Evolutionary conservation across 176 grass and related monocot genomes (phyloP).

Genomic region (Cocos nucifera): DNA sequence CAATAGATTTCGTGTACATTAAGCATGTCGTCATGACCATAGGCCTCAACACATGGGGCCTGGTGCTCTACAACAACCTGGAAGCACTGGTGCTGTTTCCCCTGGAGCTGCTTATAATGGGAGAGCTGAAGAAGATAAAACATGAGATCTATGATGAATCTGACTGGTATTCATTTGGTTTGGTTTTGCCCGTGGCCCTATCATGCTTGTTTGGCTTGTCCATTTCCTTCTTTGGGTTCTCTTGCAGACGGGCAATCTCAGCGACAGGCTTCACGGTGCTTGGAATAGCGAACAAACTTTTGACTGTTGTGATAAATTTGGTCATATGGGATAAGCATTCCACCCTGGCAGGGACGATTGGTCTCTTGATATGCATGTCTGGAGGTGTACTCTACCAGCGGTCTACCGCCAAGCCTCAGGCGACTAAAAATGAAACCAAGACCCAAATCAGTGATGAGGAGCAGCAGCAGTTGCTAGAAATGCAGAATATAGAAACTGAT

Average conservation of each 20-base stretch:
- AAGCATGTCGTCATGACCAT: constrained; percentile 12
- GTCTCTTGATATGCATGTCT: constrained; percentile 8
- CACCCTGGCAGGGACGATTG: background rate
- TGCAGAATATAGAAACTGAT: constrained; percentile 4
- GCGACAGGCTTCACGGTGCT: constrained; percentile 3
- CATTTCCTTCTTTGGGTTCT: constrained; percentile 9
- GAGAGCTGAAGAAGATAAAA: constrained; percentile 10
- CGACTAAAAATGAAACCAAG: background rate
- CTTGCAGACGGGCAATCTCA: constrained; percentile 6
- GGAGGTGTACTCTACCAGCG: constrained; percentile 10
- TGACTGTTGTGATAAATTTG: constrained; percentile 7
- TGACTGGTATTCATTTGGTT: constrained; percentile 1
- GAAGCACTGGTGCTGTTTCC: constrained; percentile 10
- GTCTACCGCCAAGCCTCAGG: constrained; percentile 6
- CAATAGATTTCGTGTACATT: constrained; percentile 10
- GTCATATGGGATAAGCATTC: constrained; percentile 8
- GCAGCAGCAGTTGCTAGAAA: background rate
- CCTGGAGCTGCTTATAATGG: constrained; percentile 8
- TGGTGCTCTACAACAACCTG: constrained; percentile 11
- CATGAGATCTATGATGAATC: constrained; percentile 5
- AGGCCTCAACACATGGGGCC: constrained; percentile 10
- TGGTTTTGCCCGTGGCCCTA: constrained; percentile 1
- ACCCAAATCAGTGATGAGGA: constrained; percentile 1
- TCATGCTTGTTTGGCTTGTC: constrained; percentile 8
- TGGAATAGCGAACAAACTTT: constrained; percentile 4